phyloP scores from a whole-genome alignment of 2,329 filamentous ascomycete species.

The Leptographium lundbergii region DNA sequence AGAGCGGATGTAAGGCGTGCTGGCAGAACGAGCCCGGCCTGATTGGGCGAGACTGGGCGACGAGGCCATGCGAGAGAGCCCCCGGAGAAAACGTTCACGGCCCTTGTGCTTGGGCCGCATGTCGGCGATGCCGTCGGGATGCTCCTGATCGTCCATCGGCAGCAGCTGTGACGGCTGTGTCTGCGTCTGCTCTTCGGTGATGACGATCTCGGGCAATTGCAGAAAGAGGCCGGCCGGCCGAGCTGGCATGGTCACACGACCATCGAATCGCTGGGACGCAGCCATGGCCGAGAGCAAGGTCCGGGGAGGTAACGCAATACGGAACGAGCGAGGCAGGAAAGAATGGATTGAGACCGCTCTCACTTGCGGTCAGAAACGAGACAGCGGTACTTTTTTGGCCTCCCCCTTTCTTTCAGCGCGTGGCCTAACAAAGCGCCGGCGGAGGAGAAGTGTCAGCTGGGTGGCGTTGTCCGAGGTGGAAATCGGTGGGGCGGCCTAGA shows the following conservation, averaged over 20 bases:
- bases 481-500: background rate
- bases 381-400: background rate
- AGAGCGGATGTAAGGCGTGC: slow-evolving; percentile 51
- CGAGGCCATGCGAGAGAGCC: slow-evolving; percentile 71
- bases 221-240: background rate
- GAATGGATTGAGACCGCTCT: background rate
- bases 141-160: background rate
- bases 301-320: background rate
- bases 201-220: slow-evolving; percentile 3
- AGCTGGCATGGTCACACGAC: background rate
- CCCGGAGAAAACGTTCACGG: slow-evolving; percentile 56
- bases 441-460: background rate
- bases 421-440: background rate
- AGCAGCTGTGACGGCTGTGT: slow-evolving; percentile 3
- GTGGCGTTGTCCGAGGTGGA: slow-evolving; percentile 1
- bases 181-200: background rate
- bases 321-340: background rate
- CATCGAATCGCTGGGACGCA: background rate
- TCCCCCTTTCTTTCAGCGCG: background rate
- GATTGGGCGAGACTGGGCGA: slow-evolving; percentile 57
- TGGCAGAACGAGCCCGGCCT: slow-evolving; percentile 52
- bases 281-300: background rate
- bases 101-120: slow-evolving; percentile 26
- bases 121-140: slow-evolving; percentile 7
- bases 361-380: background rate